A percentile compares a stretch with the other conserved stretches of the same genome.
Evolutionary conservation across 768 basidiomycete species (phyloP).

Genomic region (Pleurotus giganteus): DNA sequence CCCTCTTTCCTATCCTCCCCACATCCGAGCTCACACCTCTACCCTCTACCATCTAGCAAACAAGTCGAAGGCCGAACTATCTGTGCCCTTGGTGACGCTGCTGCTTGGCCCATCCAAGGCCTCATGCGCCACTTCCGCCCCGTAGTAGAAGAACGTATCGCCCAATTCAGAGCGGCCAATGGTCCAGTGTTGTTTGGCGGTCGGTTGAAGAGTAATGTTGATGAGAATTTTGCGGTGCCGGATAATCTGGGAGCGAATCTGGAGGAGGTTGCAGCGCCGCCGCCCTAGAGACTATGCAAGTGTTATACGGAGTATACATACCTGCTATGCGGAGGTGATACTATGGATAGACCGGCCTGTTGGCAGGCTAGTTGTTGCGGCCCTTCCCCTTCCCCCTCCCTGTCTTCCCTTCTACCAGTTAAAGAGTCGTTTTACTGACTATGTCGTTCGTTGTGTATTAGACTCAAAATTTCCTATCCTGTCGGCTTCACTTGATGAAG

Average conservation of each 20-base stretch:
- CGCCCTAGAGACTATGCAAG: not conserved
- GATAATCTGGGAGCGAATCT: slow-evolving; percentile 68
- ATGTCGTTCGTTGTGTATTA: no score
- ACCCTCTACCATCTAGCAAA: slow-evolving; percentile 52
- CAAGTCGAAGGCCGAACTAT: slow-evolving; percentile 97
- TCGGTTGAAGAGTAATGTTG: slow-evolving; percentile 61
- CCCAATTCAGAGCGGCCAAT: slow-evolving; percentile 66
- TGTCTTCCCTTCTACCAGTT: no score
- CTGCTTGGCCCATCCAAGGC: slow-evolving; percentile 98
- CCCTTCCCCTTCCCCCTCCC: no score
- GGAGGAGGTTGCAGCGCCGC: slow-evolving; percentile 30
- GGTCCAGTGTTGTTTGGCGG: slow-evolving; percentile 92
- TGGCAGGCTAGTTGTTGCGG: no score
- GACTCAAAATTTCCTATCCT: no score
- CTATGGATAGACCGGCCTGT: no score
- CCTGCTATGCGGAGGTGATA: no score
- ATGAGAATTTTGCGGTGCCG: slow-evolving; percentile 67
- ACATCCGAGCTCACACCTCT: not conserved
- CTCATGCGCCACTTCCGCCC: slow-evolving; percentile 98
- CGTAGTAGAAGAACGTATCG: slow-evolving; percentile 87
- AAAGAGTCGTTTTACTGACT: no score
- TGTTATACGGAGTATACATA: no score
- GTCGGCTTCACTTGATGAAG: no score
- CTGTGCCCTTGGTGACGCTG: slow-evolving; percentile 95
- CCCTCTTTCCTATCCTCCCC: slow-evolving; percentile 4